phyloP scores from a whole-genome alignment of 148 eudicot species.

The Camellia japonica region DNA sequence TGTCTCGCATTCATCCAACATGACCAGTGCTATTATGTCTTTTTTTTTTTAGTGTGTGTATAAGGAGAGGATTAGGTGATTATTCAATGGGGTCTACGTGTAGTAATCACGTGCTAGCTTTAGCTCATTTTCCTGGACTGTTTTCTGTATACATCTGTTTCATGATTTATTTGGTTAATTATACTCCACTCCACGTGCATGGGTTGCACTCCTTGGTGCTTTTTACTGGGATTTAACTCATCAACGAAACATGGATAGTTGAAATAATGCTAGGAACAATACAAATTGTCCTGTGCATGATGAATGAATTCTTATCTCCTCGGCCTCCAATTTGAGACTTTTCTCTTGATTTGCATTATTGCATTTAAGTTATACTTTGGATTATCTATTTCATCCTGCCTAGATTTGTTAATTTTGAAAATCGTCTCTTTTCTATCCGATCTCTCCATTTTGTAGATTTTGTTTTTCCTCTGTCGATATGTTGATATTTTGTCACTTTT shows the following conservation, averaged over 20 bases:
- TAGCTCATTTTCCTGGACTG: background rate
- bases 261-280: background rate
- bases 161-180: background rate
- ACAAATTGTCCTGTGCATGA: background rate
- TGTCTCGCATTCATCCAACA: background rate
- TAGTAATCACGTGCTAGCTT: background rate
- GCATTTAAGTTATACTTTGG: background rate
- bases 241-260: background rate
- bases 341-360: background rate
- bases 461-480: background rate
- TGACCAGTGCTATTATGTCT: background rate
- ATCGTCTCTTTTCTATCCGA: background rate
- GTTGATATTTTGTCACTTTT: background rate
- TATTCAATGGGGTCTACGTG: background rate
- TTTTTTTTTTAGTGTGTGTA: background rate
- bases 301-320: background rate
- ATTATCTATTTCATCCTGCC: background rate
- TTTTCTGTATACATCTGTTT: background rate
- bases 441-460: background rate
- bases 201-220: background rate
- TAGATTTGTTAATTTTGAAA: background rate
- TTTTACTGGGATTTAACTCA: background rate
- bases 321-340: background rate
- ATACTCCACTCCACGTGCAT: background rate
- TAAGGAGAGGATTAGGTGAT: background rate